phyloP scores from a whole-genome alignment of 495 filamentous ascomycete genomes.

The Aspergillus steynii region DNA sequence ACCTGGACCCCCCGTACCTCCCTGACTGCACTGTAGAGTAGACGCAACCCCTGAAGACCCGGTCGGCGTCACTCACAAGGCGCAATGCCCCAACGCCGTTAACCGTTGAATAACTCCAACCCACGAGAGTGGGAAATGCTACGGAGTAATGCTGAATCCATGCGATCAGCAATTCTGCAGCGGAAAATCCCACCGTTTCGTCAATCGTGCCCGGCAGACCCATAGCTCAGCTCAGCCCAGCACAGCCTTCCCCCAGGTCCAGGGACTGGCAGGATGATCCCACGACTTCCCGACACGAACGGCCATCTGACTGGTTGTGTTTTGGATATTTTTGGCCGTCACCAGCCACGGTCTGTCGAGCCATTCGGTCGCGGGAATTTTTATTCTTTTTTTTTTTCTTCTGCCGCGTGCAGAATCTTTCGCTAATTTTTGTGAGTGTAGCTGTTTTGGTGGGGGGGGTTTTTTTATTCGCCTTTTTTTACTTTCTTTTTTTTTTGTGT shows the following conservation, averaged over 20 bases:
- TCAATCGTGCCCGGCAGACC: background rate
- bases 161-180: background rate
- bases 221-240: conserved; percentile 3
- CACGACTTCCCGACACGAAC: background rate
- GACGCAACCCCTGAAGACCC: background rate
- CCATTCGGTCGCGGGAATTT: no score
- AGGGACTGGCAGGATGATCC: background rate
- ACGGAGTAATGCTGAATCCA: no score
- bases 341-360: background rate
- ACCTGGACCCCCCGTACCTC: background rate
- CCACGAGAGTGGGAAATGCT: no score
- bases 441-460: no score
- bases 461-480: no score
- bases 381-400: background rate
- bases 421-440: no score
- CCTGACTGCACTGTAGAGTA: background rate
- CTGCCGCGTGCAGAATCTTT: no score
- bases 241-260: conserved; percentile 2
- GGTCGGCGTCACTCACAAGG: background rate
- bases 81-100: background rate
- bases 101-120: background rate
- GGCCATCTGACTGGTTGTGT: conserved; percentile 21
- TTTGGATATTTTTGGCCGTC: conserved; percentile 20
- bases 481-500: no score
- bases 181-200: background rate